Evolutionary conservation across 208 protist species (phyloP), one percentile per base, ranked within the genome.

Genomic region (Acanthamoeba triangularis): DNA sequence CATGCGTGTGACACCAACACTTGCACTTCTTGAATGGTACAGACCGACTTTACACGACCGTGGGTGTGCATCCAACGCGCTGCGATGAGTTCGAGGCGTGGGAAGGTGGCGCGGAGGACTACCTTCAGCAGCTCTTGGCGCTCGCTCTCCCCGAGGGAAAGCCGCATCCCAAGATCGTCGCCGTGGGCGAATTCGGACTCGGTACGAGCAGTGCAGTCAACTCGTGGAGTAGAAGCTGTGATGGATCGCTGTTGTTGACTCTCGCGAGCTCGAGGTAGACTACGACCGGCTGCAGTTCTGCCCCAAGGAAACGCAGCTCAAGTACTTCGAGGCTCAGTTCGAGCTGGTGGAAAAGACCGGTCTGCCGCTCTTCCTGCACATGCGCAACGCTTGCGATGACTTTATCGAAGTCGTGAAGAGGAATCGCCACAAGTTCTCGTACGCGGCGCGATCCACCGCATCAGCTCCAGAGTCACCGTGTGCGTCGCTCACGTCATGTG

Each of bases 201-300:
- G 59, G 90, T 95, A 30, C 78, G 59, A 1, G 23, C 35, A 80
- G 95, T 47, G 41, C 41, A 47, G n/a, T n/a, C n/a, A n/a, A n/a
- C n/a, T n/a, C n/a, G n/a, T n/a, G n/a, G n/a, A n/a, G n/a, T n/a
- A n/a, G n/a, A n/a, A n/a, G n/a, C n/a, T n/a, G 8, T 72, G 74
- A 4, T 56, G 13, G 20, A 28, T 25, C 18, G 33, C 11, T 78
- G 18, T 94, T 25, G 23, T 41, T 41, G 6, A 44, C 30, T 94
- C 59, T 84, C 41, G 41, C 41, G 41, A 47, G 44, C 80, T 65
- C 23, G n/a, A 3, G 5, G 96, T 99, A 30, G 99, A 99, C 96
- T 99, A 99, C 97, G 99, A 99, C 95, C 97, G 99, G 25, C 95
- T 99, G 6, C 96, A 98, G 65, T 99, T 99, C 96, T 99, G 98